These are phyloP conservation scores for Periconia digitata DNA, from an alignment of 2,329 filamentous ascomycete species.

Conservation along the genomic window DNA sequence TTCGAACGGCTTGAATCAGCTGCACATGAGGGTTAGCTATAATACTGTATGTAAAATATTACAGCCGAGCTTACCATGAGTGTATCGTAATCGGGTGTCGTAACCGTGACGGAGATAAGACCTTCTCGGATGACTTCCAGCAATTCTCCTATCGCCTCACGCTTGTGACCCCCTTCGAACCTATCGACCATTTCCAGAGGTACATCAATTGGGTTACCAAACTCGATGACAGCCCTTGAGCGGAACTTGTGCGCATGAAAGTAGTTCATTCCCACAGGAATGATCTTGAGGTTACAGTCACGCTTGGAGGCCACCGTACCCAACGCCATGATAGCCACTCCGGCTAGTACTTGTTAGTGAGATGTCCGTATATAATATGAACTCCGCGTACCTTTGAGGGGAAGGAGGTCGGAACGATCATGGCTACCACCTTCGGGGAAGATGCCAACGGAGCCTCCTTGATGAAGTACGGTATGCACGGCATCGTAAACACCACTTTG, in stretches of 20 bases:
- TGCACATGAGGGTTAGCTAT: slow-evolving; percentile 31
- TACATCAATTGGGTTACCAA: slow-evolving; percentile 85
- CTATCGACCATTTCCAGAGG: slow-evolving; percentile 79
- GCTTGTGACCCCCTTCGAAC: slow-evolving; percentile 67
- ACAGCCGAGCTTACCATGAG: slow-evolving; percentile 64
- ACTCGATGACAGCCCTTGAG: slow-evolving; percentile 92
- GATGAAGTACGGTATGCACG: slow-evolving; percentile 80
- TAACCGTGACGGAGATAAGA: slow-evolving; percentile 85
- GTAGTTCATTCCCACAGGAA: slow-evolving; percentile 98
- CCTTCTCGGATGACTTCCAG: slow-evolving; percentile 85
- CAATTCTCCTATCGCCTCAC: slow-evolving; percentile 83
- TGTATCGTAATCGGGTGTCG: slow-evolving; percentile 91
- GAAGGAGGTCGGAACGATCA: slow-evolving; percentile 86
- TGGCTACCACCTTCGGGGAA: slow-evolving; percentile 97
- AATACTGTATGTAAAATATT: slow-evolving; percentile 28
- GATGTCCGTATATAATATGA: neutral
- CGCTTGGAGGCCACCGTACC: slow-evolving; percentile 84
- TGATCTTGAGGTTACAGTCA: slow-evolving; percentile 86
- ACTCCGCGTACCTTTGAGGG: slow-evolving; percentile 63
- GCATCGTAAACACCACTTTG: slow-evolving; percentile 92
- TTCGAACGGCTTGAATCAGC: slow-evolving; percentile 88
- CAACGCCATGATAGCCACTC: slow-evolving; percentile 96
- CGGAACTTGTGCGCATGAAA: slow-evolving; percentile 99
- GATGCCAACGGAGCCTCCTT: slow-evolving; percentile 89
- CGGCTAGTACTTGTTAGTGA: slow-evolving; percentile 57